Evolutionary conservation across 257 asterid genomes (phyloP).

Genomic region (Mentha longifolia): DNA sequence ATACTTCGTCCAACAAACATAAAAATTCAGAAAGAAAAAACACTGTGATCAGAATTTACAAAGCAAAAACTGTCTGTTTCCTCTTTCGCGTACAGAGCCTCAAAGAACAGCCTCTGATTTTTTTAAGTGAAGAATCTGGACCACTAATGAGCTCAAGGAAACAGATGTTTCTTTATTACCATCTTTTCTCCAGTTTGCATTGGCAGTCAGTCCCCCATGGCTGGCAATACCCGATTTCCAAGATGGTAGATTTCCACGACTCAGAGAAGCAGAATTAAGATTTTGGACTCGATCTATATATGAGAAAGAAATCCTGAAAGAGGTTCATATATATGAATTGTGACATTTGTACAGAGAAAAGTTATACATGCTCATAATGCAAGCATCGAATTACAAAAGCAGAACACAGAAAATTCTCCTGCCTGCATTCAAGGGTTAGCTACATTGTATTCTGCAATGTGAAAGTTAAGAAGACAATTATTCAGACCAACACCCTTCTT

Average conservation of each 20-base stretch:
- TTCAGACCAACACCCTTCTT: not conserved
- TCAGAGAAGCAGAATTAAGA: conserved; percentile 38
- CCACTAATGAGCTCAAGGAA: conserved; percentile 24
- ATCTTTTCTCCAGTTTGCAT: conserved; percentile 31
- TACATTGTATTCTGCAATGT: not conserved
- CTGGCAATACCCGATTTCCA: conserved; percentile 34
- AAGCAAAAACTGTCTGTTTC: conserved; percentile 2
- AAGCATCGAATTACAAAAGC: not conserved
- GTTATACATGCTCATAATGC: conserved; percentile 13
- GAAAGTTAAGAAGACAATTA: not conserved
- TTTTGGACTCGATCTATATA: conserved; percentile 30
- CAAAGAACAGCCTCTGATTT: conserved; percentile 28
- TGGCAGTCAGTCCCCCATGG: conserved; percentile 26
- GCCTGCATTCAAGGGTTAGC: conserved; percentile 15
- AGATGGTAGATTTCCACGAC: conserved; percentile 33
- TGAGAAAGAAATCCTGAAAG: conserved; percentile 44
- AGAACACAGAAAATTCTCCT: not conserved
- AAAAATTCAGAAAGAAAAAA: conserved; percentile 5
- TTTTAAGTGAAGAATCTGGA: conserved; percentile 24
- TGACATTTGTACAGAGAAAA: conserved; percentile 18
- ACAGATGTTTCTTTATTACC: conserved; percentile 23
- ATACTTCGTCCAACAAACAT: conserved; percentile 6
- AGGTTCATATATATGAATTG: conserved; percentile 36
- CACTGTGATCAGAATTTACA: conserved; percentile 26
- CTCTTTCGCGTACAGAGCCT: conserved; percentile 5